Evolutionary conservation across 352 stramenopile species (phyloP).

Genomic region (Pythium aristosporum): DNA sequence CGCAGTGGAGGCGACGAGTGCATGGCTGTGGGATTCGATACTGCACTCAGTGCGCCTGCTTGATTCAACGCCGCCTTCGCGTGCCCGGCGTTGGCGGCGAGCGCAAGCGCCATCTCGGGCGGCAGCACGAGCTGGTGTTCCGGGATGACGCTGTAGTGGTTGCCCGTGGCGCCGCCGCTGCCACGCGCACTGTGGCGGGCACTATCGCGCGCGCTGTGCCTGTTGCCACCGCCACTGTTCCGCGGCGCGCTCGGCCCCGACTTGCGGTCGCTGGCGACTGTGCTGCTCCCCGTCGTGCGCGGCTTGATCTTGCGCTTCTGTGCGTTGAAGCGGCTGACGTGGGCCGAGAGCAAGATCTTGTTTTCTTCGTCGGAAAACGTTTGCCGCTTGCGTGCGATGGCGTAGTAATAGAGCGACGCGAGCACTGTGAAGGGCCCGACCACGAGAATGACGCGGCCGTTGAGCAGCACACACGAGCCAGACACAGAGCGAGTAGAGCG

Average conservation of each 20-base stretch:
- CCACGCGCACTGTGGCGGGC: slow-evolving; percentile 6
- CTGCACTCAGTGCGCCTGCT: too few species aligned
- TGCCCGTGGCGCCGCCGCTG: slow-evolving; percentile 5
- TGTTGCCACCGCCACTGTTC: not conserved
- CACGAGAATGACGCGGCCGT: slow-evolving; percentile 10
- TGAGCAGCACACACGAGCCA: slow-evolving; percentile 23
- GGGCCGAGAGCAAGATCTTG: slow-evolving; percentile 25
- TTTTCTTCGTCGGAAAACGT: slow-evolving; percentile 29
- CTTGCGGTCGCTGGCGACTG: not conserved
- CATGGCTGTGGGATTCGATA: too few species aligned
- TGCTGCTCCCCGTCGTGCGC: not conserved
- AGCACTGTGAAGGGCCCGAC: slow-evolving; percentile 6
- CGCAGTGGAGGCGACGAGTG: too few species aligned
- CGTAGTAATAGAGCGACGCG: slow-evolving; percentile 20
- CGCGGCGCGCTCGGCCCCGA: slow-evolving; percentile 1
- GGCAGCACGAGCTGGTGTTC: slow-evolving; percentile 1
- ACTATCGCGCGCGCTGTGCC: slow-evolving; percentile 1
- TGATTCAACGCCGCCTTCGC: too few species aligned
- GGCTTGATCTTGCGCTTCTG: slow-evolving; percentile 16
- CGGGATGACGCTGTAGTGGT: slow-evolving; percentile 17
- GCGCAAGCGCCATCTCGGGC: not conserved
- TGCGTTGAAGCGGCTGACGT: slow-evolving; percentile 23
- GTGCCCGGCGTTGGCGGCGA: not conserved
- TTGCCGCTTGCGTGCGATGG: slow-evolving; percentile 19
- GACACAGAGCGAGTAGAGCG: slow-evolving; percentile 14